Evolutionary conservation across 306 rosid genomes (phyloP), one percentile per base, ranked within the genome.

Genomic region (Quercus mongolica): DNA sequence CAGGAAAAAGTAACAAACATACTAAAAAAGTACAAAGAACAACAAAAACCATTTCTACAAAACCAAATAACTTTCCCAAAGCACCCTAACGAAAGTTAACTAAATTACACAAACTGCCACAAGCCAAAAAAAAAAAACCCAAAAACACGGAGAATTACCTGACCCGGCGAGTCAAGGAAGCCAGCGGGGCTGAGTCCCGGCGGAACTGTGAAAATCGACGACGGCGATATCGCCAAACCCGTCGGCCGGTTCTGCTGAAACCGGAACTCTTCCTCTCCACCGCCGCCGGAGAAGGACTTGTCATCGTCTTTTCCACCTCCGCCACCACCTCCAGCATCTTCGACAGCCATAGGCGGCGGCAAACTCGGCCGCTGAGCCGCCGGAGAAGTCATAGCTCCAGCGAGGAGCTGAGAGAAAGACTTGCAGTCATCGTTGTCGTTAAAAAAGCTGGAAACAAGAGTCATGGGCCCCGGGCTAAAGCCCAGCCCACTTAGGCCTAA

Each of bases 401-500:
- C 90, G 54, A 93, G 91, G 1, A 93, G 93, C 92, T 91, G 98
- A 14, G 97, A 91, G 83, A 91, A 93, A 5, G 97, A 91, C 85
- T 87, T 93, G 77, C 74, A 79, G 41, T 88, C 89, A 2, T 91
- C 97, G 56, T 80, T 83, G 4, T 90, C 97, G 11, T 86, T 31
- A 59, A 93, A 83, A 62, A 93, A 83, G 83, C 74, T 88, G 5
- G 97, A 88, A 74, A 90, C 88, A 9, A 91, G 80, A 51, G 97
- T 91, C 98, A 91, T 91, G 56, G 97, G 98, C 14, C 98, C 98
- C 0, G 97, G 98, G 78, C 97, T 93, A 72, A 90, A 88, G 25
- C 89, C 90, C 26, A 81, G 58, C 9, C 72, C 70, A 18, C 75
- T 74, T 44, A 76, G 31, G 1, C 54, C 54, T 4, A 49, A 49